Percentiles rank a stretch among this genome's conserved stretches.
phyloP scores from a whole-genome alignment of 805 yeast species.

The Spathaspora gorwiae region DNA sequence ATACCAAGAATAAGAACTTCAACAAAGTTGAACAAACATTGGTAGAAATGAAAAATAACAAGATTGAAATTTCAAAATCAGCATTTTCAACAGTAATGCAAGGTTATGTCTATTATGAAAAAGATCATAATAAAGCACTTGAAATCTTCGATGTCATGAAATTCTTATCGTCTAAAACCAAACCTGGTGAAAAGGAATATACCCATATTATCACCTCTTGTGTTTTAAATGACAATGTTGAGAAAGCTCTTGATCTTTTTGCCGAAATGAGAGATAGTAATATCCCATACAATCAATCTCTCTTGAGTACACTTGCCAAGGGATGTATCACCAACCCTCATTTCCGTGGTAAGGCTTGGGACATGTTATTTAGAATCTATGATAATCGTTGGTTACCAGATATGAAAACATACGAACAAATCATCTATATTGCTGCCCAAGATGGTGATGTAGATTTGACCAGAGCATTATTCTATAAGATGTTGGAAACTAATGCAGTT shows the following conservation, averaged over 20 bases:
- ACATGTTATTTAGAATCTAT: constrained; percentile 62
- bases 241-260: constrained; percentile 71
- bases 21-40: constrained; percentile 35
- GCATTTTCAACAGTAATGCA: constrained; percentile 58
- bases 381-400: constrained; percentile 39
- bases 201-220: constrained; percentile 67
- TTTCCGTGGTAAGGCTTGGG: constrained; percentile 66
- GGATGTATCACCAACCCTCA: constrained; percentile 51
- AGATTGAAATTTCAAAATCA: constrained; percentile 38
- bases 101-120: constrained; percentile 50
- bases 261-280: constrained; percentile 53
- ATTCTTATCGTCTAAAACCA: constrained; percentile 59
- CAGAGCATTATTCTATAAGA: constrained; percentile 58
- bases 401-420: constrained; percentile 53
- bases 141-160: constrained; percentile 82
- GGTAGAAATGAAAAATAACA: constrained; percentile 30
- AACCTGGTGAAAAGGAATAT: constrained; percentile 67
- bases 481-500: constrained; percentile 31
- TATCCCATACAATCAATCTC: constrained; percentile 27
- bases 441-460: constrained; percentile 75
- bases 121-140: constrained; percentile 56
- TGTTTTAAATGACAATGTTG: constrained; percentile 57
- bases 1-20: constrained; percentile 38
- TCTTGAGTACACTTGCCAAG: constrained; percentile 54
- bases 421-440: constrained; percentile 71